Conservation (phyloP, 805 yeast species). For the Lachancea fermentati region DNA sequence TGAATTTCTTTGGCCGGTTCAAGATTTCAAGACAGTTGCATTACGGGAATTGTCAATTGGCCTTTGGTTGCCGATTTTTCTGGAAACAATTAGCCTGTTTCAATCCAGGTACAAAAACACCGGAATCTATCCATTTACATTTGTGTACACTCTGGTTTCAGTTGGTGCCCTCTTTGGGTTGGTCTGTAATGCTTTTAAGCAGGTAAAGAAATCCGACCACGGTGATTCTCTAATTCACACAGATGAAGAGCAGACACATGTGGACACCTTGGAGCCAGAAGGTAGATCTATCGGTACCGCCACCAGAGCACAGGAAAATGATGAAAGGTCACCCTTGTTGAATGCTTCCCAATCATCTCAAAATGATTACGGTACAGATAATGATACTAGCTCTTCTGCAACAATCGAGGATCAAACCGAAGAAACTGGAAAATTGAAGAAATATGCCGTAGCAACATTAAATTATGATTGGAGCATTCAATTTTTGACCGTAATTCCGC, state of each 20-base stretch:
- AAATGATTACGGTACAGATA: slow-evolving; percentile 6
- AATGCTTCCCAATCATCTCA: slow-evolving; percentile 13
- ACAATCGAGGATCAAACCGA: slow-evolving; percentile 1
- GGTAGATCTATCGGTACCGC: background rate
- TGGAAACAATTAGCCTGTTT: slow-evolving; percentile 45
- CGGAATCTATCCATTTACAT: slow-evolving; percentile 47
- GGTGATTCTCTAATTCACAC: slow-evolving; percentile 2
- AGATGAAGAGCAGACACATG: background rate
- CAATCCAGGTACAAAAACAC: slow-evolving; percentile 39
- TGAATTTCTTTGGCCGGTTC: slow-evolving; percentile 39
- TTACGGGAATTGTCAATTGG: slow-evolving; percentile 49
- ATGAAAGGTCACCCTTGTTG: slow-evolving; percentile 34
- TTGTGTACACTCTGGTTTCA: slow-evolving; percentile 44
- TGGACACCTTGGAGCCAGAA: background rate
- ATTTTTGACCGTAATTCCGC: slow-evolving; percentile 61
- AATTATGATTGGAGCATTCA: slow-evolving; percentile 82
- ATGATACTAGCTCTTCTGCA: background rate
- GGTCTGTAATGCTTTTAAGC: slow-evolving; percentile 11
- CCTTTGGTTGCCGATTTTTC: slow-evolving; percentile 52
- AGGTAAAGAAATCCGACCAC: background rate
- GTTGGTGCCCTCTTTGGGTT: slow-evolving; percentile 48
- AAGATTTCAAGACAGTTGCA: slow-evolving; percentile 54
- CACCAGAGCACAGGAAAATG: slow-evolving; percentile 10
- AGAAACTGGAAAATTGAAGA: background rate
- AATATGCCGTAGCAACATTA: slow-evolving; percentile 31